These are phyloP conservation scores for Eucalyptus regnans DNA, from an alignment of 345 rosid species.

Conservation along the genomic window DNA sequence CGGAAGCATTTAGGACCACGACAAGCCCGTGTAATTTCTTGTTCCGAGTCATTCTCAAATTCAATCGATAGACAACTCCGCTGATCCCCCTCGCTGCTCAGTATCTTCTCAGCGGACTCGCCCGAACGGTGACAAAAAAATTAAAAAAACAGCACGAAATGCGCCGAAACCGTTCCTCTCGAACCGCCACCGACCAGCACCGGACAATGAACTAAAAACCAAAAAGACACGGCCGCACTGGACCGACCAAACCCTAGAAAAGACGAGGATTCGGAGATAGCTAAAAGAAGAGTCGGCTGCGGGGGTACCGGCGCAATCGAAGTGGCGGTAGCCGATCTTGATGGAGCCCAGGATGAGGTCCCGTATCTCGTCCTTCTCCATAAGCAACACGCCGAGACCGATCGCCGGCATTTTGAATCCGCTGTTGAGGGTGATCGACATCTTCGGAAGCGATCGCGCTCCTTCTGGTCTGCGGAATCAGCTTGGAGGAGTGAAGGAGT, in stretches of 20 bases:
- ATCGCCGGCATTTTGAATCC: constrained; percentile 71
- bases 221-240: background rate
- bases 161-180: background rate
- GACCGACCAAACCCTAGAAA: background rate
- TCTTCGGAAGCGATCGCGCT: background rate
- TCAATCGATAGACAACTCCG: background rate
- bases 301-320: constrained; percentile 76
- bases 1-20: background rate
- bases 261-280: background rate
- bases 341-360: constrained; percentile 62
- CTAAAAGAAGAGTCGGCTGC: background rate
- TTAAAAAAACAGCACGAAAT: background rate
- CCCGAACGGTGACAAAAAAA: background rate
- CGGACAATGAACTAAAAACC: background rate
- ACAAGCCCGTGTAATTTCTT: background rate
- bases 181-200: background rate
- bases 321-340: constrained; percentile 85
- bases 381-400: constrained; percentile 88
- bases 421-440: constrained; percentile 62
- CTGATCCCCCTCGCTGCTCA: background rate
- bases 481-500: background rate
- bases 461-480: background rate
- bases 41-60: background rate
- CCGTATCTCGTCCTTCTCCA: constrained; percentile 51
- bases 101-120: background rate